Evolutionary conservation across 768 basidiomycete genomes (phyloP).

Genomic region (Boletales sp.): DNA sequence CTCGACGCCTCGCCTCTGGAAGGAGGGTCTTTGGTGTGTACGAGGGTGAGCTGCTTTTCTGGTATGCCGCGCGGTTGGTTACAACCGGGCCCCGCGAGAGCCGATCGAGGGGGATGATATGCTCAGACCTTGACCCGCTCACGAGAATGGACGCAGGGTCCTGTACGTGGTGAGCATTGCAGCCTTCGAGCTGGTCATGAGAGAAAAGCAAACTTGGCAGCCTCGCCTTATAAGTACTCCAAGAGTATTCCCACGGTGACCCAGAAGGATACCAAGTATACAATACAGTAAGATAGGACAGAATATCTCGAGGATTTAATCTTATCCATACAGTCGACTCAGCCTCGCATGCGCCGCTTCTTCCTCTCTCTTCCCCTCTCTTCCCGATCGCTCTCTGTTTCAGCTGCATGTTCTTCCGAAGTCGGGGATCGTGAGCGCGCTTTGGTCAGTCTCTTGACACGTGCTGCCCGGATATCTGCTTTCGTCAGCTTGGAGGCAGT

Average conservation of each 20-base stretch:
- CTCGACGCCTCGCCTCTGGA: constrained; percentile 17
- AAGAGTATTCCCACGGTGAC: background rate
- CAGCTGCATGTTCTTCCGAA: constrained; percentile 11
- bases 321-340: background rate
- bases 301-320: background rate
- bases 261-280: too few species aligned
- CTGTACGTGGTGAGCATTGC: constrained; percentile 63
- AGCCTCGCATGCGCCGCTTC: constrained; percentile 25
- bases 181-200: constrained; percentile 39
- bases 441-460: background rate
- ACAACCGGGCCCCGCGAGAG: constrained; percentile 59
- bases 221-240: too few species aligned
- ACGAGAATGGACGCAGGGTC: constrained; percentile 39
- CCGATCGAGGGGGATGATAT: constrained; percentile 60
- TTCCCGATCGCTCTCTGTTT: constrained; percentile 10
- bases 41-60: constrained; percentile 47
- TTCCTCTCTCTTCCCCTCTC: constrained; percentile 24
- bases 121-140: constrained; percentile 86
- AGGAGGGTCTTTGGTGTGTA: constrained; percentile 40
- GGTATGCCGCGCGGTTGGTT: constrained; percentile 62
- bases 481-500: constrained; percentile 6
- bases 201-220: too few species aligned
- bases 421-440: background rate
- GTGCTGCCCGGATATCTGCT: constrained; percentile 1
- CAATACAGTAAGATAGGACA: background rate